Conservation (phyloP, 2,329 filamentous ascomycete species). For the Ophiostoma himal-ulmi region DNA sequence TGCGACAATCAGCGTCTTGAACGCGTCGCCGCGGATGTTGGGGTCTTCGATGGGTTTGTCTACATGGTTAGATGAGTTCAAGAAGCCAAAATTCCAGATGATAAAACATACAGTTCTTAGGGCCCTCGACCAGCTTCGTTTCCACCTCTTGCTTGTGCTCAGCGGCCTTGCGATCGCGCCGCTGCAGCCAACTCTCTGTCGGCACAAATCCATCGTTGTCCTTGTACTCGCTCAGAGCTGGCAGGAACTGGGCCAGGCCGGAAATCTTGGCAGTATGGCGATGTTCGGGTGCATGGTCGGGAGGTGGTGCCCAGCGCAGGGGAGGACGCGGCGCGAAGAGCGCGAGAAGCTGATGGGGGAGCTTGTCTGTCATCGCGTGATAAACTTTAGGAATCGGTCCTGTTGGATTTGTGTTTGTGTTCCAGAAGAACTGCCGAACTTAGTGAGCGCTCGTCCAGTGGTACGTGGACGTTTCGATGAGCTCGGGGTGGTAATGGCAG, state of each 20-base stretch:
- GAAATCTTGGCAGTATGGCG: slow-evolving; percentile 67
- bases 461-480: neutral
- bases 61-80: slow-evolving; percentile 32
- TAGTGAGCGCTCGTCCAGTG: neutral
- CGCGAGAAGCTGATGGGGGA: slow-evolving; percentile 84
- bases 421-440: neutral
- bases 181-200: slow-evolving; percentile 89
- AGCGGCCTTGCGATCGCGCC: slow-evolving; percentile 71
- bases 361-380: slow-evolving; percentile 80
- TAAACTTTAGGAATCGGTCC: neutral
- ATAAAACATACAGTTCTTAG: slow-evolving; percentile 53
- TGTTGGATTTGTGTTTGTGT: neutral
- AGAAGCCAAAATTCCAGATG: neutral
- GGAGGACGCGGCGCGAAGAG: slow-evolving; percentile 93
- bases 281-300: slow-evolving; percentile 76
- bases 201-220: slow-evolving; percentile 69
- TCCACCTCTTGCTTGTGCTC: slow-evolving; percentile 70
- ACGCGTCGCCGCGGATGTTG: slow-evolving; percentile 87
- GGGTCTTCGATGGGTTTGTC: slow-evolving; percentile 79
- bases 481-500: neutral
- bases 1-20: slow-evolving; percentile 89
- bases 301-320: slow-evolving; percentile 78
- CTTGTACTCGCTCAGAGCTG: slow-evolving; percentile 69
- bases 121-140: slow-evolving; percentile 56
- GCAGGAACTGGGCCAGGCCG: slow-evolving; percentile 69